Percentiles rank a stretch among this genome's conserved stretches.
Conservation (phyloP, 495 filamentous ascomycete genomes). For the Annulohypoxylon maeteangense region DNA sequence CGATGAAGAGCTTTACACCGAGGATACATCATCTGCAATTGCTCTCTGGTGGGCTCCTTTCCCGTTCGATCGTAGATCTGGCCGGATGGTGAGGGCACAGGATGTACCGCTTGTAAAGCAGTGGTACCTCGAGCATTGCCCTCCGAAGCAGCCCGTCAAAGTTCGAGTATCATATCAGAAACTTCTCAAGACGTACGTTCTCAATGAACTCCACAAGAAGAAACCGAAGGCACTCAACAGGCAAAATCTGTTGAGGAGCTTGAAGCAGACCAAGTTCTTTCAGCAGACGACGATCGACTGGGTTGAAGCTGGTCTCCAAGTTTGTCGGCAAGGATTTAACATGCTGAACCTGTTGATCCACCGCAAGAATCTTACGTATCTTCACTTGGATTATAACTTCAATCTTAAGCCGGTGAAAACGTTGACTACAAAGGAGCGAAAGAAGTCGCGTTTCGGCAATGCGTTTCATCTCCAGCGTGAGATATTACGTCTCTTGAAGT, state of each 20-base stretch:
- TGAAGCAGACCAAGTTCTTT: conserved; percentile 99
- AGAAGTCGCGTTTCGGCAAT: conserved; percentile 99
- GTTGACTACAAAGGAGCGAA: conserved; percentile 97
- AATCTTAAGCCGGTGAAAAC: conserved; percentile 99
- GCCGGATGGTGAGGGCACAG: conserved; percentile 95
- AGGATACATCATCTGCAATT: conserved; percentile 92
- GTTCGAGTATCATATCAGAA: conserved; percentile 99
- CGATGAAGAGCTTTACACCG: conserved; percentile 88
- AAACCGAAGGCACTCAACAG: conserved; percentile 94
- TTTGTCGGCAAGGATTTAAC: conserved; percentile 98
- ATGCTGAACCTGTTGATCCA: conserved; percentile 99
- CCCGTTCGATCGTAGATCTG: conserved; percentile 95
- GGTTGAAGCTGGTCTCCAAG: conserved; percentile 98
- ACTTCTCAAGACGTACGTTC: conserved; percentile 92
- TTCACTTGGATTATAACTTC: conserved; percentile 99
- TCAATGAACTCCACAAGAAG: conserved; percentile 96
- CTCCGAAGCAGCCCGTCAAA: conserved; percentile 90
- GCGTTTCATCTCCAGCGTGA: conserved; percentile 99
- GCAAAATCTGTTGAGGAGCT: conserved; percentile 86
- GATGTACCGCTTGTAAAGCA: conserved; percentile 98
- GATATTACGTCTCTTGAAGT: conserved; percentile 95
- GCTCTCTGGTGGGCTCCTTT: conserved; percentile 98
- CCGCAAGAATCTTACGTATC: conserved; percentile 97
- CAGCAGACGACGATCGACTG: conserved; percentile 99
- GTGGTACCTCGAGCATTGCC: conserved; percentile 97